Evolutionary conservation across 768 basidiomycete species (phyloP), one percentile per base, ranked within the genome.

Genomic region (Mycena floridula): DNA sequence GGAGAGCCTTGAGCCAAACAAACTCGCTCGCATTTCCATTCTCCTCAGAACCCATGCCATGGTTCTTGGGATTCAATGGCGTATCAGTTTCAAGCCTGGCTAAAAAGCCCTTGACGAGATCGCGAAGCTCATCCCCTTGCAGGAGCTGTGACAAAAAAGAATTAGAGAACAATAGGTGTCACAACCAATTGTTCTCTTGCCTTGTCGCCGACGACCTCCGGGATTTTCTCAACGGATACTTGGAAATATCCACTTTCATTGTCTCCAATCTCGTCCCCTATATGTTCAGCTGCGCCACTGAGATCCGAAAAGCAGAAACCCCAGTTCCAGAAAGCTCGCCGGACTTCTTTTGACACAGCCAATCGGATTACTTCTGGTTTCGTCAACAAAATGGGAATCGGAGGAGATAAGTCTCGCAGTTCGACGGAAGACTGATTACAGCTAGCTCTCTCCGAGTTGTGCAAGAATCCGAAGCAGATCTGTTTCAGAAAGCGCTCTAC

Each of bases 401-500:
- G 74, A 28, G 81, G 80, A 1, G 60, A 67, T 44, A 88, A 59
- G 44, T 66, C 56, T 54, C 61, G 66, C 49, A 61, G 60, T 50
- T 62, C 64, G 45, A 75, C 64, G 41, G 64, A 63, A 21, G 53
- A 50, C 42, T 40, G 54, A 37, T 53, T 48, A 38, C 59, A 56
- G 18, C 38, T 48, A 8, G 59, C 55, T 13, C 50, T 57, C 44
- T 57, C 55, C 50, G 68, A 62, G 37, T 63, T 66, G 44, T 70
- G 58, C 49, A 82, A 72, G 59, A 78, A 91, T 12, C 81, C 82
- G 38, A 70, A 59, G 63, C 89, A 92, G n/a, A 92, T 58, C 38
- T 80, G 77, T 50, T 71, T 73, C 53, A 95, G 71, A 59, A 89
- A 86, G 22, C 68, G 64, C 65, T 99, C 96, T 47, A 98, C 89